Percentiles rank a stretch among this genome's conserved stretches.
phyloP scores from a whole-genome alignment of 164 flowering plant genomes.

The grape (Vitis vinifera) region DNA sequence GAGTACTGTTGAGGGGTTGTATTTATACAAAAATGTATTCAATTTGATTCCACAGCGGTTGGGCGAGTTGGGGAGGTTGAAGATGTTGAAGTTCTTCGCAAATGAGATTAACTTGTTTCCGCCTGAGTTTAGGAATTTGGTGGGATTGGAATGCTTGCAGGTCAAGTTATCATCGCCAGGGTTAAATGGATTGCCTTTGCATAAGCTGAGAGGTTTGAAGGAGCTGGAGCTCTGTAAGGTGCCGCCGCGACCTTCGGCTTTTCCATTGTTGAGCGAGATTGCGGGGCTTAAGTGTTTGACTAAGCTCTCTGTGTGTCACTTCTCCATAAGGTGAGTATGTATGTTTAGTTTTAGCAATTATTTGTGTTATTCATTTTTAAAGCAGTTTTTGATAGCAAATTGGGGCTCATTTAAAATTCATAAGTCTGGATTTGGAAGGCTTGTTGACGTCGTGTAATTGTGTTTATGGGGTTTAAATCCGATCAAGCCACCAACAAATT shows the following conservation, averaged over 20 bases:
- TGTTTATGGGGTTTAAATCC: no score
- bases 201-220: conserved; percentile 65
- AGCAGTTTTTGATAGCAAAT: neutral
- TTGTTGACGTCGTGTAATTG: no score
- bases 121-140: conserved; percentile 54
- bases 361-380: neutral
- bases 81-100: conserved; percentile 76
- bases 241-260: conserved; percentile 63
- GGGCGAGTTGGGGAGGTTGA: conserved; percentile 45
- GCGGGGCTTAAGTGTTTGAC: conserved; percentile 66
- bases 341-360: neutral
- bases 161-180: conserved; percentile 68
- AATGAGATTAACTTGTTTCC: conserved; percentile 84
- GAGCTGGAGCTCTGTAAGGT: conserved; percentile 77
- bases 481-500: no score
- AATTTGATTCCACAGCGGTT: conserved; percentile 75
- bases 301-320: conserved; percentile 83
- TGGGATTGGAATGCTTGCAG: conserved; percentile 66
- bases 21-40: conserved; percentile 66
- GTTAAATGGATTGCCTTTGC: conserved; percentile 52
- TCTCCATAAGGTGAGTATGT: conserved; percentile 64
- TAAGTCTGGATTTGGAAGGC: no score
- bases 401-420: no score
- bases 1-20: conserved; percentile 39
- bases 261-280: conserved; percentile 63